A percentile compares a stretch with the other conserved stretches of the same genome.
Conservation (phyloP, 345 rosid genomes). For the Limnanthes douglasii region DNA sequence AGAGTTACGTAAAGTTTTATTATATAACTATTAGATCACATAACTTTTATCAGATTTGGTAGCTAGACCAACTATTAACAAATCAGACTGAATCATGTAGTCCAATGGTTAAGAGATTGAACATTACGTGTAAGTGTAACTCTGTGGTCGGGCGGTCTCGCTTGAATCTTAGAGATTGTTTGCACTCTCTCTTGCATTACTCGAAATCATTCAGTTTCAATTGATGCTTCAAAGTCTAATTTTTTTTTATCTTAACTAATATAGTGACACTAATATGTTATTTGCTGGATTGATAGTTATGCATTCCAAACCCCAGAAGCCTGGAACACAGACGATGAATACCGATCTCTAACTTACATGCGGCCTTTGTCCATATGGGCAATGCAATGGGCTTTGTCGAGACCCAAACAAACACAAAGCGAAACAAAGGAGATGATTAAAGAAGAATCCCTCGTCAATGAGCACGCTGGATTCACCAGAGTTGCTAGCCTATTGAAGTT, state of each 20-base stretch:
- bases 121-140: no score
- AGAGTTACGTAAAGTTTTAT: not conserved
- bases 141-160: no score
- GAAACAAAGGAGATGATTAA: conserved; percentile 15
- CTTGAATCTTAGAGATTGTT: no score
- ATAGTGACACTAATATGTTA: no score
- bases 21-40: not conserved
- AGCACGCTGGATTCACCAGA: conserved; percentile 39
- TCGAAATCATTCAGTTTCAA: no score
- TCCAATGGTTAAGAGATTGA: no score
- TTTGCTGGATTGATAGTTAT: conserved; percentile 45
- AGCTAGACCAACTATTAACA: not conserved
- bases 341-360: conserved; percentile 62
- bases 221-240: no score
- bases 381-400: conserved; percentile 82
- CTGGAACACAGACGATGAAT: conserved; percentile 52
- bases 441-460: conserved; percentile 17
- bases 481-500: conserved; percentile 60
- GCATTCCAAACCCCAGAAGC: conserved; percentile 90
- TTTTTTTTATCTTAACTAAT: no score
- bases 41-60: not conserved
- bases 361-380: conserved; percentile 92
- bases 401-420: conserved; percentile 14
- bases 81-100: not conserved
- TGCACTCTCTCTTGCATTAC: no score